Percentiles rank a stretch among this genome's conserved stretches.
Evolutionary conservation across 225 moss, liverwort and hornwort species (phyloP).

Genomic region (Pseudoscleropodium purum): DNA sequence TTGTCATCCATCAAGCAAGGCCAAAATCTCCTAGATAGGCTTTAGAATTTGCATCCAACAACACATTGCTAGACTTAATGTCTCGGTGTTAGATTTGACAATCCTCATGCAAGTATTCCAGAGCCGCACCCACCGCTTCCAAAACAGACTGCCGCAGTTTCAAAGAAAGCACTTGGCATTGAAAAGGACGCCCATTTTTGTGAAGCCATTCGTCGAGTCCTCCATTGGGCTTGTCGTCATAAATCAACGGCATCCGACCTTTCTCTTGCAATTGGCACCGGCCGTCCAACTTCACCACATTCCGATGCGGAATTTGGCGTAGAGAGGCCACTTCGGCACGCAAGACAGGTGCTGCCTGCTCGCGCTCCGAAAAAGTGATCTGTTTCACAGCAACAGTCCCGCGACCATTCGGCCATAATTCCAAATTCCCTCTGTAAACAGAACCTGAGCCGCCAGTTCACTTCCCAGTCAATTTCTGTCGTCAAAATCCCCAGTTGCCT

Average conservation of each 20-base stretch:
- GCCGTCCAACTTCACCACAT: background rate
- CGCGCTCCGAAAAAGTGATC: background rate
- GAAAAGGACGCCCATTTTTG: too few species aligned
- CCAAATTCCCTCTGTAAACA: slow-evolving; percentile 10
- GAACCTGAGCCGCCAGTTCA: background rate
- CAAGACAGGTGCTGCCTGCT: background rate
- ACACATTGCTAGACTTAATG: background rate
- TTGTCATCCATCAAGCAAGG: background rate
- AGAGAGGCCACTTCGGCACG: background rate
- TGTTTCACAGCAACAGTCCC: background rate
- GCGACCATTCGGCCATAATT: background rate
- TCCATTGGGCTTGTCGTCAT: background rate
- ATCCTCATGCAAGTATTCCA: background rate
- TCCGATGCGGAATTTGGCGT: background rate
- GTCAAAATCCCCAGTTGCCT: background rate
- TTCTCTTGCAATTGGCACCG: background rate
- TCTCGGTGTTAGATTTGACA: background rate
- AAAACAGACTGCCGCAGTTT: background rate
- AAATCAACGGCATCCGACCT: background rate
- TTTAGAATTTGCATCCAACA: background rate
- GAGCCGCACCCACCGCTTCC: background rate
- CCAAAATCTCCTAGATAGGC: background rate
- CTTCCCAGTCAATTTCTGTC: background rate
- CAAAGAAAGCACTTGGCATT: background rate
- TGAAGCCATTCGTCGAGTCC: background rate